A percentile compares a stretch with the other conserved stretches of the same genome.
phyloP scores from a whole-genome alignment of 768 basidiomycete genomes.

The Agrocybe praecox region DNA sequence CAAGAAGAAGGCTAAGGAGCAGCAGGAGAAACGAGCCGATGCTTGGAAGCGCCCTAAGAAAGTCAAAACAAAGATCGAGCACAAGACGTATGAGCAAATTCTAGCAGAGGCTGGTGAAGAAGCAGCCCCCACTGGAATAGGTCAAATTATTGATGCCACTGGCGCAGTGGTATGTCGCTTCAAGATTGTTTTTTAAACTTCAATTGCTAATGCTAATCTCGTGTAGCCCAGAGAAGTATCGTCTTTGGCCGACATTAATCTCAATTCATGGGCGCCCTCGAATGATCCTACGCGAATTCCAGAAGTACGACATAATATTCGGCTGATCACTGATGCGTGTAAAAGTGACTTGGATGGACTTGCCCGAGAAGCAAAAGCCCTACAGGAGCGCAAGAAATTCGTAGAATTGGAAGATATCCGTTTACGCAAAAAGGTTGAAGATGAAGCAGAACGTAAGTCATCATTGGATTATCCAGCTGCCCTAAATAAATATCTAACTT shows the following conservation, averaged over 20 bases:
- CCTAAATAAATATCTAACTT: conserved; percentile 1
- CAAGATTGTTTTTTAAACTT: not conserved
- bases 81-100: conserved; percentile 98
- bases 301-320: conserved; percentile 95
- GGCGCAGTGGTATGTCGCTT: conserved; percentile 75
- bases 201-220: conserved; percentile 6
- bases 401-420: conserved; percentile 70
- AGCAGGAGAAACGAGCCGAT: conserved; percentile 65
- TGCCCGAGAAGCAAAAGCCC: conserved; percentile 84
- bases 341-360: conserved; percentile 86
- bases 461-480: not conserved
- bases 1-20: conserved; percentile 56
- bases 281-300: conserved; percentile 89
- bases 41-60: conserved; percentile 89
- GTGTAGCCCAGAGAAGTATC: conserved; percentile 82
- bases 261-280: conserved; percentile 84
- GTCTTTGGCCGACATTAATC: conserved; percentile 77
- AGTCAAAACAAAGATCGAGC: conserved; percentile 81
- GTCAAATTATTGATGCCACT: conserved; percentile 92
- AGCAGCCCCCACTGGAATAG: conserved; percentile 55
- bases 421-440: conserved; percentile 67
- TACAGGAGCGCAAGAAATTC: conserved; percentile 80
- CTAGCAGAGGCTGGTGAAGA: conserved; percentile 83
- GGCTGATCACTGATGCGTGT: conserved; percentile 81
- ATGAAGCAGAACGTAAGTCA: conserved; percentile 75